Evolutionary conservation across 2,329 filamentous ascomycete species (phyloP).

Genomic region (Hypocreales sp.): DNA sequence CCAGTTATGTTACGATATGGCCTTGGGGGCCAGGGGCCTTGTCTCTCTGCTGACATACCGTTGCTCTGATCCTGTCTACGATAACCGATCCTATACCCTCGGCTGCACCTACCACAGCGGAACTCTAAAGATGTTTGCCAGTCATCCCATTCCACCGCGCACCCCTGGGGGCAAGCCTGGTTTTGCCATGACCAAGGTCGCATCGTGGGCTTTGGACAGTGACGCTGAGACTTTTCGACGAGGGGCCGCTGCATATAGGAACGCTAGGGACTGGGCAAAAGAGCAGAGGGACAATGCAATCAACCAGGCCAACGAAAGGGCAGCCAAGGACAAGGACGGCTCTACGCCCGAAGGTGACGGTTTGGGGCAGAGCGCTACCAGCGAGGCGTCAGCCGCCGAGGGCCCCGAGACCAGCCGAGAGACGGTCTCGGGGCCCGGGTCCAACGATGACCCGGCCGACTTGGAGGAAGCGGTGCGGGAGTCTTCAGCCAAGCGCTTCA

Average conservation of each 20-base stretch:
- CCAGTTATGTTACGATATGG: too few species aligned
- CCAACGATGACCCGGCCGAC: too few species aligned
- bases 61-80: constrained; percentile 15
- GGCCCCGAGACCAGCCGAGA: too few species aligned
- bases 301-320: constrained; percentile 11
- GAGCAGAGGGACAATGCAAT: constrained; percentile 19
- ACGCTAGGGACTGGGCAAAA: constrained; percentile 22
- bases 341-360: too few species aligned
- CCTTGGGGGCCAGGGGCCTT: too few species aligned
- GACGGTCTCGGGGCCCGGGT: too few species aligned
- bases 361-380: too few species aligned
- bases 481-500: too few species aligned
- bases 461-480: too few species aligned
- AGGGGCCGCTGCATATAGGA: constrained; percentile 21
- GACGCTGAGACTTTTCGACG: constrained; percentile 14
- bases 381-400: too few species aligned
- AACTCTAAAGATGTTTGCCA: constrained; percentile 16
- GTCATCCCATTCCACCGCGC: constrained; percentile 8
- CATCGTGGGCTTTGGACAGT: constrained; percentile 11
- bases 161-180: constrained; percentile 8
- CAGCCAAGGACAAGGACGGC: too few species aligned
- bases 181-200: constrained; percentile 23
- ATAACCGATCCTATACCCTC: constrained; percentile 16
- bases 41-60: constrained; percentile 20
- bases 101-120: constrained; percentile 20